Evolutionary conservation across 148 eudicot genomes (phyloP).

Genomic region (Drosera capensis): DNA sequence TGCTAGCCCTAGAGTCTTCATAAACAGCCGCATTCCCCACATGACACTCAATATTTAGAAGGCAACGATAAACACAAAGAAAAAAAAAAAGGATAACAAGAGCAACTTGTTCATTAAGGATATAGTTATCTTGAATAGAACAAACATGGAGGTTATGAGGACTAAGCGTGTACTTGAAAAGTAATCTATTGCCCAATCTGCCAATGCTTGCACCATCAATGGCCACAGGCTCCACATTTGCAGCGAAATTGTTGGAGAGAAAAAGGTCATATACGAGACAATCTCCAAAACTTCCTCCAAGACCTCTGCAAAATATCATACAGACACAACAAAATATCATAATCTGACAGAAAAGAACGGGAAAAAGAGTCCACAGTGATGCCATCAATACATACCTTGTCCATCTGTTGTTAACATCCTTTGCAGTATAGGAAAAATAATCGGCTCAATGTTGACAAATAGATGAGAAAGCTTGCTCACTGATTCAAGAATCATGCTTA

Average conservation of each 20-base stretch:
- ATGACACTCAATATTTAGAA: too few relatives aligned
- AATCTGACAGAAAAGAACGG: background rate
- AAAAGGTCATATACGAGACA: constrained; percentile 93
- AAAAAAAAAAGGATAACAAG: too few relatives aligned
- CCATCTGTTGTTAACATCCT: constrained; percentile 98
- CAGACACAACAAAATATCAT: background rate
- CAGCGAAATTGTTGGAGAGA: constrained; percentile 77
- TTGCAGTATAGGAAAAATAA: constrained; percentile 79
- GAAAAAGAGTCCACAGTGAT: background rate
- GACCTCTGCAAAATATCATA: constrained; percentile 51
- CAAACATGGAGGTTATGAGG: background rate
- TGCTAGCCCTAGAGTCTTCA: too few relatives aligned
- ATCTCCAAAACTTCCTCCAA: constrained; percentile 97
- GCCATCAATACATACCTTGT: constrained; percentile 43
- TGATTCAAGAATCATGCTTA: constrained; percentile 94
- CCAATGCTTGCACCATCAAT: constrained; percentile 77
- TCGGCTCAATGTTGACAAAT: constrained; percentile 79
- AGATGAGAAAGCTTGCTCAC: constrained; percentile 90
- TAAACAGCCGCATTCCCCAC: background rate
- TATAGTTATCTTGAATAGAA: too few relatives aligned
- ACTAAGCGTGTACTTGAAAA: constrained; percentile 58
- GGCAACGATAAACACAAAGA: too few relatives aligned
- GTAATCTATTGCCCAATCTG: constrained; percentile 98
- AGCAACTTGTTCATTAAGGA: too few relatives aligned
- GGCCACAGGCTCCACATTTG: constrained; percentile 99